These are phyloP conservation scores for Atalantia buxifolia DNA, from an alignment of 345 rosid species.

Conservation along the genomic window DNA sequence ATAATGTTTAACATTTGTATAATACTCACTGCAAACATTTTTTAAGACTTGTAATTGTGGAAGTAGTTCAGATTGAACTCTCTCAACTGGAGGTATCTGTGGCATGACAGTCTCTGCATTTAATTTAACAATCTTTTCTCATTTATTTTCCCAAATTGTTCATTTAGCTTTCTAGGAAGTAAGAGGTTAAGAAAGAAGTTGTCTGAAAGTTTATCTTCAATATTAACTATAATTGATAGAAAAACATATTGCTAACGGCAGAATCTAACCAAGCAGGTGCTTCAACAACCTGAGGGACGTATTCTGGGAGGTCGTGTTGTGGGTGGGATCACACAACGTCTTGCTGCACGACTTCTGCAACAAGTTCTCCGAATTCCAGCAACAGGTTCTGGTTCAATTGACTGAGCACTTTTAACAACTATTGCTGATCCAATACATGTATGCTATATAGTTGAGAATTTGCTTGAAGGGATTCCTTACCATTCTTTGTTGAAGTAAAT, in stretches of 20 bases:
- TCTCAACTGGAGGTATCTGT: not conserved
- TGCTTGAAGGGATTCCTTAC: not conserved
- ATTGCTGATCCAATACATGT: slow-evolving; percentile 6
- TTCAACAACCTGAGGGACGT: slow-evolving; percentile 88
- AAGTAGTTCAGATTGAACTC: not conserved
- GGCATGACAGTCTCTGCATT: not conserved
- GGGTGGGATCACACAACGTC: slow-evolving; percentile 80
- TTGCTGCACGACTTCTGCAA: slow-evolving; percentile 87
- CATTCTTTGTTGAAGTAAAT: slow-evolving; percentile 19
- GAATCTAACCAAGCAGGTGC: slow-evolving; percentile 45
- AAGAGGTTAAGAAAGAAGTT: not conserved
- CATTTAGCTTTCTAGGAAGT: not conserved
- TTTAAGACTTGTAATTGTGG: not conserved
- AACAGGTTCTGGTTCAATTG: slow-evolving; percentile 35
- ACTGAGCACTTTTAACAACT: slow-evolving; percentile 19
- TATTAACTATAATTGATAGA: not conserved
- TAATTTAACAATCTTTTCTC: not conserved
- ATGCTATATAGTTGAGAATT: not conserved
- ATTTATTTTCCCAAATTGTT: not conserved
- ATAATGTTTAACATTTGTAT: not conserved
- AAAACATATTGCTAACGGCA: slow-evolving; percentile 3
- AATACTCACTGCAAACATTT: not conserved
- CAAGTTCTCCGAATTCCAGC: slow-evolving; percentile 65
- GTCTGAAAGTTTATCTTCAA: not conserved
- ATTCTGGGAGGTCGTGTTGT: slow-evolving; percentile 70